Base-by-base conservation (phyloP, 2,329 filamentous ascomycete genomes). In the Aaosphaeria arxii region DNA sequence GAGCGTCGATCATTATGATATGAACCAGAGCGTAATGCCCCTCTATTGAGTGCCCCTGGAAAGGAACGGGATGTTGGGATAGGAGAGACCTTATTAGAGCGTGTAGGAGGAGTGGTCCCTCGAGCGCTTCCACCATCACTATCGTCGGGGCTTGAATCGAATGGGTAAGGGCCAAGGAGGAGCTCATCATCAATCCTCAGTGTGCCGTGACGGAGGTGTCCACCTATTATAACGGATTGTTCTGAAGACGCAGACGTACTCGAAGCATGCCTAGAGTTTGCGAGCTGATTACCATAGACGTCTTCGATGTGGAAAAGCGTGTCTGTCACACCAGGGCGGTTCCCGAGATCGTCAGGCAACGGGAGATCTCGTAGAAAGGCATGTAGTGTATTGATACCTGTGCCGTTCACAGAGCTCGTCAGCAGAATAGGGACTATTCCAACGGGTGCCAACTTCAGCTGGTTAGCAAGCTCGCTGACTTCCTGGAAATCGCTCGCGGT, bases 301-400 rank as follows among this genome's bases (percentile, higher is more conserved):
- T 96, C 92, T 64, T 97, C 92, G 28, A 97, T 82, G 62, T 96
- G 88, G 62, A 97, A 97, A 2, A 96, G 73, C 32, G 81, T 81
- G 4, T 75, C 74, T 1, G 84, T 81, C 24, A 52, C 42, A 11
- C 39, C 45, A 9, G 52, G 59, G 1, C 77, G 72, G 5, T 86
- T 42, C 32, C 28, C 48, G 4, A 48, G 36, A 28, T 38, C 13
- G 2, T 56, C 38, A 1, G 66, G 86, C 24, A 92, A 77, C 0
- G 91, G 91, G 38, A 99, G 76, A 47, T 80, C 81, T 49, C 85
- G 82, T 9, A 99, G 75, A 17, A 97, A 78, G 13, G 90, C 88
- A 72, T 97, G 94, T 24, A 96, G 68, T 46, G 88, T 81, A 5
- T 85, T 84, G 46, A 97, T 87, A 0, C 94, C 92, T 9, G 80